phyloP scores from a whole-genome alignment of 495 filamentous ascomycete species.

The Penicillium tannophilum region DNA sequence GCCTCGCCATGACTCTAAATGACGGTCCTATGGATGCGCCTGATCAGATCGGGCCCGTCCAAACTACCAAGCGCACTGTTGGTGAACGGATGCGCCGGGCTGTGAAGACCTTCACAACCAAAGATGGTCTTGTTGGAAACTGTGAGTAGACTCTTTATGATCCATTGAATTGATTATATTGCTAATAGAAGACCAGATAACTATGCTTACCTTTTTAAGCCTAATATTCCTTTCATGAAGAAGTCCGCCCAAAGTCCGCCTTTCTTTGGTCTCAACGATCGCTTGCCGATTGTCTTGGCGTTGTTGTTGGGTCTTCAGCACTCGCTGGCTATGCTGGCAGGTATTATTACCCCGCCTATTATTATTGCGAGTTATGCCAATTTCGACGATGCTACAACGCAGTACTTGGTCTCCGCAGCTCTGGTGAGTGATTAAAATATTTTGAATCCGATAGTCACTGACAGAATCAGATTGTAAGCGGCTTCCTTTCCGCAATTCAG shows the following conservation, averaged over 20 bases:
- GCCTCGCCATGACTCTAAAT: too few species aligned
- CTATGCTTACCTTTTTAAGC: slow-evolving; percentile 76
- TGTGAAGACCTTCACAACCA: slow-evolving; percentile 51
- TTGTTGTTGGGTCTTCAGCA: slow-evolving; percentile 74
- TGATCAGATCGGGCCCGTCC: slow-evolving; percentile 54
- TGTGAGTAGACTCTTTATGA: too few species aligned
- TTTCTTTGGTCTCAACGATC: slow-evolving; percentile 87
- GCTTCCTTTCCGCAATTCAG: slow-evolving; percentile 78
- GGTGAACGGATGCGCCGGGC: slow-evolving; percentile 37
- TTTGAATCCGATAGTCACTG: too few species aligned
- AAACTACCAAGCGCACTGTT: slow-evolving; percentile 40
- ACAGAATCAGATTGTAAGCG: slow-evolving; percentile 89
- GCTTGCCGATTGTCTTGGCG: slow-evolving; percentile 77
- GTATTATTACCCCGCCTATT: slow-evolving; percentile 79
- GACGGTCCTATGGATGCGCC: slow-evolving; percentile 55
- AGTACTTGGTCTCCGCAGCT: slow-evolving; percentile 88
- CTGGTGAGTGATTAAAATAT: too few species aligned
- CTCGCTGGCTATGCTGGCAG: slow-evolving; percentile 66
- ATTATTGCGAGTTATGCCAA: slow-evolving; percentile 65
- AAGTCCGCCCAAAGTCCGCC: slow-evolving; percentile 69
- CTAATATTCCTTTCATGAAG: slow-evolving; percentile 81
- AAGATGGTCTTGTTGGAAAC: slow-evolving; percentile 74
- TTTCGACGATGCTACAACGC: slow-evolving; percentile 63
- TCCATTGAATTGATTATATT: too few species aligned
- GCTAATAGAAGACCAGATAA: too few species aligned